Conservation (phyloP, 2,329 filamentous ascomycete genomes). For the Penicillium psychrosexuale region DNA sequence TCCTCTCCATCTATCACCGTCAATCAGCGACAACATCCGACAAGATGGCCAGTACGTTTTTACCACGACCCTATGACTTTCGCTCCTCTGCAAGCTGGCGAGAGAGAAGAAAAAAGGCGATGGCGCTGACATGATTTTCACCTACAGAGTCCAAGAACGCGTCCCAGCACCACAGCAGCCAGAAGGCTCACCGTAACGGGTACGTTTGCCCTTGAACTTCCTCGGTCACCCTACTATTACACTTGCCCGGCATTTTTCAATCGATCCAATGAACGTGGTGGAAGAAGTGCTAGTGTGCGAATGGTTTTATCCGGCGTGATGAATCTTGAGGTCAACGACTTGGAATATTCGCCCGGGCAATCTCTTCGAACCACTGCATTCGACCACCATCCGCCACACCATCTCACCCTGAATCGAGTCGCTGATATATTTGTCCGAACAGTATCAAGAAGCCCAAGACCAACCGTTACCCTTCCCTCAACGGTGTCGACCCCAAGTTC, state of each 20-base stretch:
- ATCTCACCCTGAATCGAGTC: slow-evolving; percentile 5
- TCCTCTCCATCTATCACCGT: slow-evolving; percentile 36
- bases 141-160: slow-evolving; percentile 96
- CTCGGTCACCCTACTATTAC: slow-evolving; percentile 4
- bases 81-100: neutral
- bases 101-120: slow-evolving; percentile 7
- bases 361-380: slow-evolving; percentile 1
- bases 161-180: slow-evolving; percentile 97
- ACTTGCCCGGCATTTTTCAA: neutral
- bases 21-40: slow-evolving; percentile 43
- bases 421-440: slow-evolving; percentile 31
- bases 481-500: slow-evolving; percentile 99
- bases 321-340: neutral
- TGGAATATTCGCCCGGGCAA: slow-evolving; percentile 2
- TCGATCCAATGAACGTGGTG: neutral
- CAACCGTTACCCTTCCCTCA: slow-evolving; percentile 96
- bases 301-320: neutral
- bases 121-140: slow-evolving; percentile 29
- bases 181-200: slow-evolving; percentile 99
- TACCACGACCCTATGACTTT: slow-evolving; percentile 5
- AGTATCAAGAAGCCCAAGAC: slow-evolving; percentile 99
- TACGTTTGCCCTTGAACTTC: slow-evolving; percentile 51
- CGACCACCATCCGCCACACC: neutral
- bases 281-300: neutral
- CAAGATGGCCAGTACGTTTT: slow-evolving; percentile 48